Base-by-base conservation (phyloP, 495 filamentous ascomycete species). In the Sphaerosporella brunnea region DNA sequence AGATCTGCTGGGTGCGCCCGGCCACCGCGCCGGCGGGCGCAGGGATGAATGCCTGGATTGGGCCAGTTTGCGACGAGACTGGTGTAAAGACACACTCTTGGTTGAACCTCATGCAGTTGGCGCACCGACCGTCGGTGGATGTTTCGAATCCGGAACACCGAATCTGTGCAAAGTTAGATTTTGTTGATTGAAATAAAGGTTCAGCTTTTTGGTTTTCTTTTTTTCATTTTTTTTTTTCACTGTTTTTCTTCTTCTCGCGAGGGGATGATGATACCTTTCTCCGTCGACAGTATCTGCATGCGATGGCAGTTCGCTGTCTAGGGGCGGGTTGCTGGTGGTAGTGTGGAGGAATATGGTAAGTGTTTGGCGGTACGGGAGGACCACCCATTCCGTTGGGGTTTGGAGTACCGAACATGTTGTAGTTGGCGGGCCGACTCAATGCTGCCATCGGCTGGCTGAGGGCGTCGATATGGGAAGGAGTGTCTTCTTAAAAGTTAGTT, bases 71-170 rank as follows among this genome's bases (percentile, higher is more conserved):
- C 2, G 81, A 80, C 5, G 79, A 84, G 20, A 87, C 82, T 0
- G 82, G 82, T 2, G 80, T 86, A 66, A 87, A 87, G 65, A 87
- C 76, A 65, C 82, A 87, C 60, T 85, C 80, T 62, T 86, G 82
- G 48, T 80, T 78, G 64, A 87, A 87, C 36, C 82, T 73, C 45
- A 77, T 68, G 57, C 82, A 87, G 60, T 87, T 87, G 58, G 70
- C 76, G 66, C 82, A 87, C 36, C 80, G 73, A 40, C 82, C 82
- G 60, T 86, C 80, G 25, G 76, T 71, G 16, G 79, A 82, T 40
- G 69, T 72, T 49, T 86, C 82, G 58, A 86, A 87, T 18, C 82
- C 82, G 2, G 82, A 86, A 65, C 82, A 87, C 26, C 82, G 79
- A 63, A 87, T 87, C 82, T 87, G 52, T 3, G 15, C 20, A 19